These are phyloP conservation scores for Yamadazyma sp. DNA, from an alignment of 1,139 yeast species.

Conservation along the genomic window DNA sequence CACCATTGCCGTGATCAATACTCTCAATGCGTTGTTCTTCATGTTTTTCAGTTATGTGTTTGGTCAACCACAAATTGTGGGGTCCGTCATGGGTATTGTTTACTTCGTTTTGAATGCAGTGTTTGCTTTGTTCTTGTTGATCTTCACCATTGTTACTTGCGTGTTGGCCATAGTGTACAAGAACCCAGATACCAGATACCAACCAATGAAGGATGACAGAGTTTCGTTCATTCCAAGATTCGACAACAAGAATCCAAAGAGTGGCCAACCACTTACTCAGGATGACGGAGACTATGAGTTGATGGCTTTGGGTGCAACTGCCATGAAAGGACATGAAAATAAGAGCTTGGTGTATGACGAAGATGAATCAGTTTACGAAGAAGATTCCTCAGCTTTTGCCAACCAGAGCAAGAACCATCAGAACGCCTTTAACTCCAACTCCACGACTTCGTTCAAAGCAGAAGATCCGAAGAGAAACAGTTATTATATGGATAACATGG, in stretches of 20 bases:
- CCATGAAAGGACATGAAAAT: conserved; percentile 74
- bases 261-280: conserved; percentile 24
- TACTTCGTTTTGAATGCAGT: conserved; percentile 87
- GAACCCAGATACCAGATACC: conserved; percentile 94
- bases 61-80: conserved; percentile 80
- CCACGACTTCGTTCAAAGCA: conserved; percentile 8
- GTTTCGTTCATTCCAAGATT: conserved; percentile 75
- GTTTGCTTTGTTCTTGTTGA: conserved; percentile 76
- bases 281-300: conserved; percentile 69
- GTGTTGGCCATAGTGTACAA: conserved; percentile 78
- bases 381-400: conserved; percentile 23
- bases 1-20: conserved; percentile 73
- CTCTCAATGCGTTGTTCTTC: conserved; percentile 81
- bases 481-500: conserved; percentile 27
- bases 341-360: conserved; percentile 30
- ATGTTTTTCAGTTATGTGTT: conserved; percentile 86
- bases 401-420: conserved; percentile 11
- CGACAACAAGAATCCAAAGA: conserved; percentile 44
- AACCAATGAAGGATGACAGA: conserved; percentile 96
- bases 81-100: conserved; percentile 92
- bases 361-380: conserved; percentile 37
- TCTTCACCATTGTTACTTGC: conserved; percentile 87
- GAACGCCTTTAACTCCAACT: conserved; percentile 10
- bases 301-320: conserved; percentile 86
- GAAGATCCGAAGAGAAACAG: conserved; percentile 32